Evolutionary conservation across 257 asterid species (phyloP).

Genomic region (Nicotiana attenuata): DNA sequence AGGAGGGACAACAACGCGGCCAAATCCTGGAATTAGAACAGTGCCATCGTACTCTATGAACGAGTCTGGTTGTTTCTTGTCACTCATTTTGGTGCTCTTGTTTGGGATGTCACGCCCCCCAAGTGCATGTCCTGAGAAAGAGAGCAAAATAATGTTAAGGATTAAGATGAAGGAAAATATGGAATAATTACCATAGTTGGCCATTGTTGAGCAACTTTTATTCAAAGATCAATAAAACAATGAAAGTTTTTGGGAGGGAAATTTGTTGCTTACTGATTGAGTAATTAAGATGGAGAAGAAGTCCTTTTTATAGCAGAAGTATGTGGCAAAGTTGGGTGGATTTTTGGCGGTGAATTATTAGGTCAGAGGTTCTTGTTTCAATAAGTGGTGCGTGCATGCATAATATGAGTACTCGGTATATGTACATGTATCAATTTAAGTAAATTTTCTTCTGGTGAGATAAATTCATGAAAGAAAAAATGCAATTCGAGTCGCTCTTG

Average conservation of each 20-base stretch:
- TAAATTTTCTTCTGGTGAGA: no score
- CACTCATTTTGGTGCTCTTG: neutral
- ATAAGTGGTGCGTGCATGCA: neutral
- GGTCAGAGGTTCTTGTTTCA: neutral
- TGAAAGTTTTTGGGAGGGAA: neutral
- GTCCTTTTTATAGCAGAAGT: neutral
- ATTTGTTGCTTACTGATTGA: neutral
- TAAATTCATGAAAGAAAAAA: no score
- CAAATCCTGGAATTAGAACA: slow-evolving; percentile 61
- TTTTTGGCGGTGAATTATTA: slow-evolving; percentile 43
- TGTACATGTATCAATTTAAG: no score
- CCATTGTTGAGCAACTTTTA: slow-evolving; percentile 29
- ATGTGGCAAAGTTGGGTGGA: slow-evolving; percentile 14
- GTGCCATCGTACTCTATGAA: slow-evolving; percentile 42
- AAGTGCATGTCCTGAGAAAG: slow-evolving; percentile 9
- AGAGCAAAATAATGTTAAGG: slow-evolving; percentile 16
- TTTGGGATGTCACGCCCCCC: slow-evolving; percentile 36
- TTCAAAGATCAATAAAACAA: neutral
- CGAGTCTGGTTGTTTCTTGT: slow-evolving; percentile 33
- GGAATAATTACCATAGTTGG: slow-evolving; percentile 16
- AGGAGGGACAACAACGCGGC: slow-evolving; percentile 46
- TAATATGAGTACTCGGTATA: no score
- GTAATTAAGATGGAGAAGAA: neutral
- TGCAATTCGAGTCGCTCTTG: no score
- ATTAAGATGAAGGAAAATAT: slow-evolving; percentile 22